Evolutionary conservation across 2,329 filamentous ascomycete species (phyloP).

Genomic region (Capronia epimyces): DNA sequence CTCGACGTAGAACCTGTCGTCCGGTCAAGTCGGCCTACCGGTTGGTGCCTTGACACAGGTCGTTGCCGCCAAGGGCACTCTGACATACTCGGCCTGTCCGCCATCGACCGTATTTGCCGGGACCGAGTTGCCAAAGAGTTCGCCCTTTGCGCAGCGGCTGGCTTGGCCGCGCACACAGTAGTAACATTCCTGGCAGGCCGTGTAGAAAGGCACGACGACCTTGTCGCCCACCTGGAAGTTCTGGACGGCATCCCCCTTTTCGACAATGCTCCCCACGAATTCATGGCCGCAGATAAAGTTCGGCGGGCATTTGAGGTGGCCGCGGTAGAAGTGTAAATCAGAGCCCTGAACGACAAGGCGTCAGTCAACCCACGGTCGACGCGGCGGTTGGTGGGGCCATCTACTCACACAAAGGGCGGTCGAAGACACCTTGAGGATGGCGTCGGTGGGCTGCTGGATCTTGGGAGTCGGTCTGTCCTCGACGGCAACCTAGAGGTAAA

Average conservation of each 20-base stretch:
- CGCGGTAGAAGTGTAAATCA: constrained; percentile 53
- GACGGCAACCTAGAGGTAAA: constrained; percentile 34
- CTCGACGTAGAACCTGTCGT: background rate
- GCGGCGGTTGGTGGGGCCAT: background rate
- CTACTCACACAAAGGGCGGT: constrained; percentile 27
- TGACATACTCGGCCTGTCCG: constrained; percentile 53
- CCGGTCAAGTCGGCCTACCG: constrained; percentile 6
- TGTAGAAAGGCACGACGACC: constrained; percentile 51
- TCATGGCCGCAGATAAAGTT: constrained; percentile 53
- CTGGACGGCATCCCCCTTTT: constrained; percentile 43
- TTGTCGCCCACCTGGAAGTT: constrained; percentile 47
- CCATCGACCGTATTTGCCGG: constrained; percentile 52
- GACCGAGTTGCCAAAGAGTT: constrained; percentile 41
- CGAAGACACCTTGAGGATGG: constrained; percentile 40
- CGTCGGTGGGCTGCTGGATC: constrained; percentile 44
- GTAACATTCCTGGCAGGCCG: constrained; percentile 48
- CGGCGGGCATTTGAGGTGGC: constrained; percentile 46
- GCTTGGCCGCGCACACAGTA: constrained; percentile 50
- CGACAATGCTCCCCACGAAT: constrained; percentile 48
- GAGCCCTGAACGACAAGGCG: constrained; percentile 41
- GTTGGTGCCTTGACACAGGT: constrained; percentile 45
- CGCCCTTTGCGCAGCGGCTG: constrained; percentile 50
- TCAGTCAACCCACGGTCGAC: background rate
- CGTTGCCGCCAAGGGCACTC: constrained; percentile 48
- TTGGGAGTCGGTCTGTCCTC: constrained; percentile 43